Conservation (phyloP, 768 basidiomycete genomes). For the Hydnum rufescens region DNA sequence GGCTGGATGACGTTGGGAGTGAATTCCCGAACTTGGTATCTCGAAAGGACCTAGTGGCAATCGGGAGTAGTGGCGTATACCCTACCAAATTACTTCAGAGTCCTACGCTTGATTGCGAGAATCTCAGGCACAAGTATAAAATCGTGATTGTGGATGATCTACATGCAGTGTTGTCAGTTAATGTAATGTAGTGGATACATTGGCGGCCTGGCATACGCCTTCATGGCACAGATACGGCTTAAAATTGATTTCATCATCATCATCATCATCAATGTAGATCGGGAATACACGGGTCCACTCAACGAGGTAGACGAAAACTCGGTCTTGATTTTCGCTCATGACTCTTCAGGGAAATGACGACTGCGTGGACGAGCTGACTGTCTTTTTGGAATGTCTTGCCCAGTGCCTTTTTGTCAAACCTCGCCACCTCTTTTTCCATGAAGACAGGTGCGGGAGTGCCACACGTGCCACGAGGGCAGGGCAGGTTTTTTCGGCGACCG, state of each 20-base stretch:
- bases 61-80: neutral
- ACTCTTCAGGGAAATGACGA: conserved; percentile 47
- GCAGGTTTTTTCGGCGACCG: conserved; percentile 68
- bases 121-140: conserved; percentile 55
- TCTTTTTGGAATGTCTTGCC: conserved; percentile 83
- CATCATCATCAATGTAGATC: too few species aligned
- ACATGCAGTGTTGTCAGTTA: neutral
- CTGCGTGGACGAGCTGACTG: conserved; percentile 40
- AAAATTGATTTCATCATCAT: too few species aligned
- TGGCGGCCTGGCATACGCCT: too few species aligned
- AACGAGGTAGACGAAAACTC: conserved; percentile 58
- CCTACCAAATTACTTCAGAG: conserved; percentile 66
- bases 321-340: conserved; percentile 42
- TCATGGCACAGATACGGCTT: too few species aligned
- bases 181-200: too few species aligned
- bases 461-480: conserved; percentile 71
- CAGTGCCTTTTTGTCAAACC: conserved; percentile 72
- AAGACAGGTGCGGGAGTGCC: conserved; percentile 71
- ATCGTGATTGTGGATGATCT: conserved; percentile 38
- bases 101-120: conserved; percentile 61
- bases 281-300: neutral
- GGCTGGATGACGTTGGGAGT: conserved; percentile 97
- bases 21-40: conserved; percentile 63
- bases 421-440: conserved; percentile 55
- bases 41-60: conserved; percentile 11